Percentiles rank a stretch among this genome's conserved stretches.
These are phyloP conservation scores for Gloeostereum incarnatum DNA, from an alignment of 768 basidiomycete species.

Conservation along the genomic window DNA sequence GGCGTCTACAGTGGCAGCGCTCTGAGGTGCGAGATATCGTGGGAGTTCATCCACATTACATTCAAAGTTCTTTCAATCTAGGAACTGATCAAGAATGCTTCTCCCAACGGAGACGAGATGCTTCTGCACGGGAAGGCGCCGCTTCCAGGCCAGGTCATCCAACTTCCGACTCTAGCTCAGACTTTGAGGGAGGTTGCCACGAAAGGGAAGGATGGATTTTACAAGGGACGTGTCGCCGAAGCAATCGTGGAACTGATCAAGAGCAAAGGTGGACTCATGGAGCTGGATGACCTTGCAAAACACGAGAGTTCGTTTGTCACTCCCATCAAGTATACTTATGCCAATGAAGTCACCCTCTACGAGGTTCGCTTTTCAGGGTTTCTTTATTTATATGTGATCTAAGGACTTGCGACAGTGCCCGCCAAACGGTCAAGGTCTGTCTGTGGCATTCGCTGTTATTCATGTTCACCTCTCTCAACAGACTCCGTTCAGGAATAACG, in stretches of 20 bases:
- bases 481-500: conserved; percentile 53
- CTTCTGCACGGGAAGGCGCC: conserved; percentile 80
- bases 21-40: conserved; percentile 35
- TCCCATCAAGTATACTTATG: conserved; percentile 89
- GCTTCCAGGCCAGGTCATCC: conserved; percentile 75
- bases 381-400: too few relatives aligned
- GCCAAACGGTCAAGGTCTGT: conserved; percentile 85
- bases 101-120: conserved; percentile 82
- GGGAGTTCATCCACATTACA: conserved; percentile 3
- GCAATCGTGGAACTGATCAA: conserved; percentile 83
- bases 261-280: conserved; percentile 88
- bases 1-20: conserved; percentile 34
- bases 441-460: neutral
- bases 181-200: conserved; percentile 77
- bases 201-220: conserved; percentile 88
- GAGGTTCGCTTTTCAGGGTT: conserved; percentile 71
- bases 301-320: conserved; percentile 76
- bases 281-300: conserved; percentile 82
- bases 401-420: too few relatives aligned
- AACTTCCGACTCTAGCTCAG: conserved; percentile 69
- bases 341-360: conserved; percentile 77
- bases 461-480: neutral
- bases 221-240: conserved; percentile 84
- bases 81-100: conserved; percentile 69
- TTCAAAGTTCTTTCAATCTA: conserved; percentile 16